phyloP scores from a whole-genome alignment of 2,329 filamentous ascomycete species.

The Talaromyces sp. region DNA sequence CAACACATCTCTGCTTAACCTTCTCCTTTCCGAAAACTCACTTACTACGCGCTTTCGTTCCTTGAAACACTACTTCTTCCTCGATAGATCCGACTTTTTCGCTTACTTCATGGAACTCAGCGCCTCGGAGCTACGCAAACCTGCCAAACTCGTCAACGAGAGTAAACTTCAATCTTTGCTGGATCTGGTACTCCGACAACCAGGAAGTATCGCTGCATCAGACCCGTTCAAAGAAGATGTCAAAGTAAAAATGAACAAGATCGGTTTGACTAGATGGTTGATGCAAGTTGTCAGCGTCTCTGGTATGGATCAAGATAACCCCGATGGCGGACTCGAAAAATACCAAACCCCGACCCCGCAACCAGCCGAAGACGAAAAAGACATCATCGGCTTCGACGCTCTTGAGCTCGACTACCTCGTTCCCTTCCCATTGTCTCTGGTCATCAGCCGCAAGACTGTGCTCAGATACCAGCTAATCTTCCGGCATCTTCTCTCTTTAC shows the following conservation, averaged over 20 bases:
- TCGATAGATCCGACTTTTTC: slow-evolving; percentile 96
- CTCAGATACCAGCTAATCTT: slow-evolving; percentile 95
- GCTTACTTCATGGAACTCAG: slow-evolving; percentile 94
- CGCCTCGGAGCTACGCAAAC: slow-evolving; percentile 83
- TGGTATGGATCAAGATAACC: slow-evolving; percentile 80
- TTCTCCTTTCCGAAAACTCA: slow-evolving; percentile 88
- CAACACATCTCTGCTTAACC: slow-evolving; percentile 85
- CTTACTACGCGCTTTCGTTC: slow-evolving; percentile 82
- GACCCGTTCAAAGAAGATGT: slow-evolving; percentile 99
- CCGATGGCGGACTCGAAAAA: slow-evolving; percentile 60
- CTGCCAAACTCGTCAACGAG: slow-evolving; percentile 82
- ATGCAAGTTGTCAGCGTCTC: slow-evolving; percentile 97
- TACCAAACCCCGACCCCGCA: slow-evolving; percentile 69
- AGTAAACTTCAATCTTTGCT: slow-evolving; percentile 90
- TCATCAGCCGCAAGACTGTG: slow-evolving; percentile 94
- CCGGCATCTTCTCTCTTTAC: slow-evolving; percentile 83
- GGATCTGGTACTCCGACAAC: slow-evolving; percentile 94
- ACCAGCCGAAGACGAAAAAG: slow-evolving; percentile 68
- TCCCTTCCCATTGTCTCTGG: slow-evolving; percentile 90
- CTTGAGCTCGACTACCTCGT: slow-evolving; percentile 91
- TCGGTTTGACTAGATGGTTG: slow-evolving; percentile 85
- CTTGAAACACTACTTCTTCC: slow-evolving; percentile 98
- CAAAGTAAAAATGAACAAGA: slow-evolving; percentile 94
- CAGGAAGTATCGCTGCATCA: slow-evolving; percentile 85
- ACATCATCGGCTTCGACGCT: slow-evolving; percentile 85